Conservation (phyloP, 805 yeast genomes). For the Candida qinlingensis region DNA sequence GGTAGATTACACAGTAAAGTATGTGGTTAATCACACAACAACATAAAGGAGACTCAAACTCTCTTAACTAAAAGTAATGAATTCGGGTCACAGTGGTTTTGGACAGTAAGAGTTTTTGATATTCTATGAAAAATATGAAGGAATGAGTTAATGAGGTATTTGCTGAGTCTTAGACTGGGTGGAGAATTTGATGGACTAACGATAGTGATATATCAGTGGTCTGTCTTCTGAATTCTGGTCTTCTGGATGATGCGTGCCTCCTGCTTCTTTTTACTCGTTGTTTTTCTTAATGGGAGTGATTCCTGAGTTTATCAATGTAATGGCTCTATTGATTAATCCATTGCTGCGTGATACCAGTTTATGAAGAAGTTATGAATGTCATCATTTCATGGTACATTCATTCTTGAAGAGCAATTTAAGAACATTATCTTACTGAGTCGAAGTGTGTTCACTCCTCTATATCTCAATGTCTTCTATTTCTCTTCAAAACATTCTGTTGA, state of each 20-base stretch:
- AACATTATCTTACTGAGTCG: background rate
- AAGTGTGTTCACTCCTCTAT: background rate
- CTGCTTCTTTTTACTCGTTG: background rate
- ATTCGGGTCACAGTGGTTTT: slow-evolving; percentile 25
- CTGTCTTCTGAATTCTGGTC: background rate
- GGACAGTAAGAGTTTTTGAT: background rate
- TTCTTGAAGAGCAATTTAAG: slow-evolving; percentile 1
- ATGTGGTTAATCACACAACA: slow-evolving; percentile 39
- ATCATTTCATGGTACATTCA: background rate
- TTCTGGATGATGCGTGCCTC: no score
- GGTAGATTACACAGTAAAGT: slow-evolving; percentile 99
- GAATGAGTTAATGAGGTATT: background rate
- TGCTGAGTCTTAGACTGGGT: background rate
- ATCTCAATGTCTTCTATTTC: background rate
- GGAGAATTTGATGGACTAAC: background rate
- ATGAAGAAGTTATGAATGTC: slow-evolving; percentile 14
- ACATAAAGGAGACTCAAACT: slow-evolving; percentile 4
- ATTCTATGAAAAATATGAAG: background rate
- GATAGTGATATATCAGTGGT: background rate
- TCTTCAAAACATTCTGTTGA: slow-evolving; percentile 6
- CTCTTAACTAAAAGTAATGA: slow-evolving; percentile 18
- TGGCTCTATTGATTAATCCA: background rate
- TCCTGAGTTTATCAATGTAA: slow-evolving; percentile 2
- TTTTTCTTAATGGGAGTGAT: background rate
- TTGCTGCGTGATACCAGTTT: slow-evolving; percentile 51